Conservation (phyloP, 805 yeast species). For the Komagataella phaffii region DNA sequence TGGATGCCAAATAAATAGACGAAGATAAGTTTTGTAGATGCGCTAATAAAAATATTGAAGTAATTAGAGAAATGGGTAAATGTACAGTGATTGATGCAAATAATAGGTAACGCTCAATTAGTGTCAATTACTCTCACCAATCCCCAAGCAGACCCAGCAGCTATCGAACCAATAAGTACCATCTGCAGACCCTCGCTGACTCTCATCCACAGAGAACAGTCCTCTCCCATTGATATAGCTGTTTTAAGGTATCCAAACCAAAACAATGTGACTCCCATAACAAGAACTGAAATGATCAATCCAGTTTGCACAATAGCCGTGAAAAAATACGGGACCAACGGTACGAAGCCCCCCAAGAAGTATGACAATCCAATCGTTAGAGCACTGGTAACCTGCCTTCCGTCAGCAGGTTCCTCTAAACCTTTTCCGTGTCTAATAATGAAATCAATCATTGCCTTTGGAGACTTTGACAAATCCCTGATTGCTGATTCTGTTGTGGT, state of each 20-base stretch:
- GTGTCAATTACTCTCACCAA: conserved; percentile 66
- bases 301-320: conserved; percentile 65
- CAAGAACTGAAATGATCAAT: conserved; percentile 54
- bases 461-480: conserved; percentile 65
- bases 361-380: conserved; percentile 82
- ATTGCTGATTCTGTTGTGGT: conserved; percentile 64
- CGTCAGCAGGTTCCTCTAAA: conserved; percentile 91
- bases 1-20: conserved; percentile 9
- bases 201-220: conserved; percentile 45
- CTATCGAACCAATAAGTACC: conserved; percentile 92
- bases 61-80: neutral
- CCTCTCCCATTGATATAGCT: conserved; percentile 70
- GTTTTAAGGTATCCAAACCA: conserved; percentile 82
- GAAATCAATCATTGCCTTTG: conserved; percentile 72
- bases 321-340: conserved; percentile 85
- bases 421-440: conserved; percentile 83
- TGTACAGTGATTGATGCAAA: neutral
- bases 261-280: conserved; percentile 79
- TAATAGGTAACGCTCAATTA: neutral
- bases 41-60: neutral
- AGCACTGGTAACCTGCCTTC: conserved; percentile 80
- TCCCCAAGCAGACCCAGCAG: conserved; percentile 95
- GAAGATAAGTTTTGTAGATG: neutral
- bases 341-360: conserved; percentile 86
- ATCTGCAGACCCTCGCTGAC: conserved; percentile 76